Conservation (phyloP, 192 early-diverging fungal genomes). For the Backusella tuberculispora region DNA sequence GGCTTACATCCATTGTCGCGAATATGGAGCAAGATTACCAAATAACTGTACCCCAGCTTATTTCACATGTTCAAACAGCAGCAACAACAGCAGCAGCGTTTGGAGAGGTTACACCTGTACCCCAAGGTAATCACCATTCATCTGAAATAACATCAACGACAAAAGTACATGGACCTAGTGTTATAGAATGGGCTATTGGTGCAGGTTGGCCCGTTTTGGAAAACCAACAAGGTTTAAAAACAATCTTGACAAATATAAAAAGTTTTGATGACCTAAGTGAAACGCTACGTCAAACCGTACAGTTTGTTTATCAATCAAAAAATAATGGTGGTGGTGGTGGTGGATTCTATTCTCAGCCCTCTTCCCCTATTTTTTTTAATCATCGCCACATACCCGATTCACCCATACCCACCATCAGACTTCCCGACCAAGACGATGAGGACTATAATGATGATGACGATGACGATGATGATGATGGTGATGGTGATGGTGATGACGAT, state of each 20-base stretch:
- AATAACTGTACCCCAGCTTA: neutral
- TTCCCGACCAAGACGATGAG: neutral
- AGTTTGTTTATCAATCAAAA: neutral
- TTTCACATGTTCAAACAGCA: neutral
- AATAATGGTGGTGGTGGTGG: neutral
- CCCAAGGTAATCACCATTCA: neutral
- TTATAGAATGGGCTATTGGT: neutral
- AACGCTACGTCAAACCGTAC: conserved; percentile 1
- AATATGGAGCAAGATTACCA: conserved; percentile 15
- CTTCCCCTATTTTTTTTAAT: neutral
- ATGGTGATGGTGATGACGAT: neutral
- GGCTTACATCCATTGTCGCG: neutral
- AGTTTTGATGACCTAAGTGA: conserved; percentile 17
- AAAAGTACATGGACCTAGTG: neutral
- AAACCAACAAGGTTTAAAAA: neutral
- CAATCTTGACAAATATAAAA: conserved; percentile 23
- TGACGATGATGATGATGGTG: neutral
- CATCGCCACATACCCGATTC: neutral
- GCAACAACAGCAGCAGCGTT: neutral
- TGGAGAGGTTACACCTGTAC: too few relatives aligned
- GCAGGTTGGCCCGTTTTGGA: conserved; percentile 19
- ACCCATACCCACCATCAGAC: neutral
- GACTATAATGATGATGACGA: too few relatives aligned
- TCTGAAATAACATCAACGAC: neutral
- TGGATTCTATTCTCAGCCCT: neutral